A percentile compares a stretch with the other conserved stretches of the same genome.
phyloP scores from a whole-genome alignment of 495 filamentous ascomycete species.

The Collariella sp. region DNA sequence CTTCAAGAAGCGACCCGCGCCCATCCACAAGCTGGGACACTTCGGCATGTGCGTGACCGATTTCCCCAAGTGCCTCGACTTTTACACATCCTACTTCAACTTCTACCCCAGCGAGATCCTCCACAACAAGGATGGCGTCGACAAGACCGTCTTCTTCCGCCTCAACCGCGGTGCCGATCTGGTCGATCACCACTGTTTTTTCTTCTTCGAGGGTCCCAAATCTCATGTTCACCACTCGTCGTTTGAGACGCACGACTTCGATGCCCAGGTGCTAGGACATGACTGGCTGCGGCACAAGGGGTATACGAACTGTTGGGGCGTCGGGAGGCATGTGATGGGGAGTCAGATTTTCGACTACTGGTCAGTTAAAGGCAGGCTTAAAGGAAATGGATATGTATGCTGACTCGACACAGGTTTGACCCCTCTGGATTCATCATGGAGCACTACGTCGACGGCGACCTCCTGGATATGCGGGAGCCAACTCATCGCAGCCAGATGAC shows the following conservation, averaged over 20 bases:
- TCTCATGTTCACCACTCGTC: constrained; percentile 62
- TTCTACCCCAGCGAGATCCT: constrained; percentile 49
- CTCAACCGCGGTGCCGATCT: constrained; percentile 51
- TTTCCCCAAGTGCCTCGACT: constrained; percentile 49
- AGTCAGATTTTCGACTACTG: constrained; percentile 66
- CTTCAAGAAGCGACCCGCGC: constrained; percentile 55
- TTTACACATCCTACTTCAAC: constrained; percentile 63
- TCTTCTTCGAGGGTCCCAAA: constrained; percentile 48
- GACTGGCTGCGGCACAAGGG: constrained; percentile 57
- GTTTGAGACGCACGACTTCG: constrained; percentile 70
- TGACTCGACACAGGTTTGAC: constrained; percentile 41
- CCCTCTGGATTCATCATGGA: constrained; percentile 54
- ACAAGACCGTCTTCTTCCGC: constrained; percentile 55
- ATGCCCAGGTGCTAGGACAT: constrained; percentile 65
- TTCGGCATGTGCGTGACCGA: constrained; percentile 57
- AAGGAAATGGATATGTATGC: neutral
- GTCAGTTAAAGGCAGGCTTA: neutral
- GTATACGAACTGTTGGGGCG: constrained; percentile 63
- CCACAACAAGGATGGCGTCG: constrained; percentile 40
- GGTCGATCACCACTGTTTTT: constrained; percentile 68
- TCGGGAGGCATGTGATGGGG: constrained; percentile 60
- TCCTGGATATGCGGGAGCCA: constrained; percentile 54
- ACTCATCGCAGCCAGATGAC: constrained; percentile 35
- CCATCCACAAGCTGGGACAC: constrained; percentile 68
- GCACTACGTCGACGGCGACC: constrained; percentile 61